phyloP scores from a whole-genome alignment of 129 eudicot species.

The Lactuca sativa region DNA sequence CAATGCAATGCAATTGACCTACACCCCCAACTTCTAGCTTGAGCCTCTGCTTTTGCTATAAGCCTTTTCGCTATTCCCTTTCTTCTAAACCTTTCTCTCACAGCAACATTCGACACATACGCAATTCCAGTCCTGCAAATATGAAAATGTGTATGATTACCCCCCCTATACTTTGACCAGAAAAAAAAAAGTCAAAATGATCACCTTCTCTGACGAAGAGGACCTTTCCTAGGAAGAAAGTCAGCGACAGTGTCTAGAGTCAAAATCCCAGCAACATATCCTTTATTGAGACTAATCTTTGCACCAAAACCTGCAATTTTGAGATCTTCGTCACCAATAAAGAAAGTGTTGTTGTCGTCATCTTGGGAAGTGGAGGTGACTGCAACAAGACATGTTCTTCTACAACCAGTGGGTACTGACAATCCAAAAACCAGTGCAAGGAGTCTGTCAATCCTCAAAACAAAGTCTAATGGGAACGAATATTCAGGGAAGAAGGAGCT shows the following conservation, averaged over 20 bases:
- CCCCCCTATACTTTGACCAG: not conserved
- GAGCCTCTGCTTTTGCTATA: conserved; percentile 72
- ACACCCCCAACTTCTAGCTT: conserved; percentile 86
- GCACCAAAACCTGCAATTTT: conserved; percentile 82
- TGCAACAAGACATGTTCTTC: conserved; percentile 94
- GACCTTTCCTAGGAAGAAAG: conserved; percentile 96
- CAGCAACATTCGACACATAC: conserved; percentile 86
- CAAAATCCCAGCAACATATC: conserved; percentile 90
- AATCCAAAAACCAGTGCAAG: conserved; percentile 84
- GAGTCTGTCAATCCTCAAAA: conserved; percentile 77
- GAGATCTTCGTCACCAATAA: conserved; percentile 67
- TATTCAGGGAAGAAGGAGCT: conserved; percentile 97
- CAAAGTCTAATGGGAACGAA: conserved; percentile 82
- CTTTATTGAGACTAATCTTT: conserved; percentile 66
- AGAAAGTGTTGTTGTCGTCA: conserved; percentile 55
- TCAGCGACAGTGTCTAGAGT: conserved; percentile 94
- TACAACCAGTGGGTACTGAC: conserved; percentile 84
- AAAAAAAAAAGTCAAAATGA: not conserved
- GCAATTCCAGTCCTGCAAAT: conserved; percentile 79
- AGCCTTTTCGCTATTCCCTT: conserved; percentile 89
- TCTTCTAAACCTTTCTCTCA: conserved; percentile 63
- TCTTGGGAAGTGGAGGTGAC: conserved; percentile 62
- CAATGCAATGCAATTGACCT: conserved; percentile 84
- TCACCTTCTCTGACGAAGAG: conserved; percentile 93
- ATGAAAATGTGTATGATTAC: not conserved